Conservation (phyloP, 2,329 filamentous ascomycete genomes). For the Apiospora aurea region DNA sequence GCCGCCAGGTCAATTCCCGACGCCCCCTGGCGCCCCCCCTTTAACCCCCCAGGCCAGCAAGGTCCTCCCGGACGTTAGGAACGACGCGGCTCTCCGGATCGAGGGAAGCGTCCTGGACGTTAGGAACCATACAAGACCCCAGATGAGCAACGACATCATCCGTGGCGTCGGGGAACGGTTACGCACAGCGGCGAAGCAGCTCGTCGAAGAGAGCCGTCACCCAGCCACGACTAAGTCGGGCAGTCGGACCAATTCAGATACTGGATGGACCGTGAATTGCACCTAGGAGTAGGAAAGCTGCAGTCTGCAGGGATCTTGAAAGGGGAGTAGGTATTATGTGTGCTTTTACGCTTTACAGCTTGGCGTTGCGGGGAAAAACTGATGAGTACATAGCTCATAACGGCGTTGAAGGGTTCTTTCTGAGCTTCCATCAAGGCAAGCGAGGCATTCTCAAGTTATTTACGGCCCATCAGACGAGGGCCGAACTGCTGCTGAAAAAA, state of each 20-base stretch:
- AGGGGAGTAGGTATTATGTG: slow-evolving; percentile 16
- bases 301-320: neutral
- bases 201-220: neutral
- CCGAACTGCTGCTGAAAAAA: slow-evolving; percentile 2
- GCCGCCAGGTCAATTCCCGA: slow-evolving; percentile 48
- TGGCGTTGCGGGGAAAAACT: slow-evolving; percentile 17
- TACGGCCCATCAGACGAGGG: neutral
- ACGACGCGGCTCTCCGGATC: neutral
- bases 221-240: neutral
- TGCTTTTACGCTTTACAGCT: slow-evolving; percentile 20
- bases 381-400: slow-evolving; percentile 1
- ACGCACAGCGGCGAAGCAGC: neutral
- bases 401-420: slow-evolving; percentile 2
- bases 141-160: neutral
- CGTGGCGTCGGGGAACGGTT: neutral
- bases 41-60: slow-evolving; percentile 44
- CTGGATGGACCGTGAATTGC: no score
- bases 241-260: no score
- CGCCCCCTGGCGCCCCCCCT: slow-evolving; percentile 45
- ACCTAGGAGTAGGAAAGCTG: neutral
- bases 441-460: neutral
- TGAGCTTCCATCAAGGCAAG: slow-evolving; percentile 13
- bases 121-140: neutral
- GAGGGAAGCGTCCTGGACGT: neutral
- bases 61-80: slow-evolving; percentile 45